Evolutionary conservation across 2,329 filamentous ascomycete species (phyloP).

Genomic region (Fusarium sp.): DNA sequence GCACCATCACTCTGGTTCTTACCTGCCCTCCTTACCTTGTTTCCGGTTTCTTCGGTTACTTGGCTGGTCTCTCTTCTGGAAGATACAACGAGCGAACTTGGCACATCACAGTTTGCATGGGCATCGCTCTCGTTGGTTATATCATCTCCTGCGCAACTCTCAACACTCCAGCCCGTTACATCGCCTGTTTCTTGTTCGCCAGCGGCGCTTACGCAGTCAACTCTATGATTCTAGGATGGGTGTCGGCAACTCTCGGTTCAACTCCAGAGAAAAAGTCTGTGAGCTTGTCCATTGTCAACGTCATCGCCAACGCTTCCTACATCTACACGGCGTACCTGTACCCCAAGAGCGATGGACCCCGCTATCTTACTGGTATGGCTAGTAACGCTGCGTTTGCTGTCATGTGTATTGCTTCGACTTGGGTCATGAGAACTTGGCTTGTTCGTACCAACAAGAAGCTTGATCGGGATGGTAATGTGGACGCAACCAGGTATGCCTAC

Average conservation of each 20-base stretch:
- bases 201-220: constrained; percentile 55
- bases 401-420: constrained; percentile 42
- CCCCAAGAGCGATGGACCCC: constrained; percentile 53
- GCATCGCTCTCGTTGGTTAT: constrained; percentile 55
- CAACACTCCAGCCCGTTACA: constrained; percentile 48
- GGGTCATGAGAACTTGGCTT: constrained; percentile 44
- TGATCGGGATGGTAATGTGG: constrained; percentile 24
- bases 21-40: constrained; percentile 59
- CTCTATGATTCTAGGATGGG: constrained; percentile 58
- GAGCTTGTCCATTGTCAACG: constrained; percentile 57
- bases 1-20: constrained; percentile 61
- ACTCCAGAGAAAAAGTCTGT: constrained; percentile 59
- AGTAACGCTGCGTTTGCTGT: constrained; percentile 42
- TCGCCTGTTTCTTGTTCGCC: constrained; percentile 52
- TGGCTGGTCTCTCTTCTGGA: constrained; percentile 57
- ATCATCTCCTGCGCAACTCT: constrained; percentile 48
- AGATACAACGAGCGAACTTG: constrained; percentile 56
- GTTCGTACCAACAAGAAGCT: constrained; percentile 42
- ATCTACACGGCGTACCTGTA: constrained; percentile 61
- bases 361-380: constrained; percentile 56
- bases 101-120: constrained; percentile 50
- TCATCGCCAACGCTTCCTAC: constrained; percentile 57
- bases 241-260: constrained; percentile 54
- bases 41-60: constrained; percentile 56
- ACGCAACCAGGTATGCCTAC: constrained; percentile 34